A percentile compares a stretch with the other conserved stretches of the same genome.
Conservation (phyloP, 2,329 filamentous ascomycete species). For the Penicillium sp. region DNA sequence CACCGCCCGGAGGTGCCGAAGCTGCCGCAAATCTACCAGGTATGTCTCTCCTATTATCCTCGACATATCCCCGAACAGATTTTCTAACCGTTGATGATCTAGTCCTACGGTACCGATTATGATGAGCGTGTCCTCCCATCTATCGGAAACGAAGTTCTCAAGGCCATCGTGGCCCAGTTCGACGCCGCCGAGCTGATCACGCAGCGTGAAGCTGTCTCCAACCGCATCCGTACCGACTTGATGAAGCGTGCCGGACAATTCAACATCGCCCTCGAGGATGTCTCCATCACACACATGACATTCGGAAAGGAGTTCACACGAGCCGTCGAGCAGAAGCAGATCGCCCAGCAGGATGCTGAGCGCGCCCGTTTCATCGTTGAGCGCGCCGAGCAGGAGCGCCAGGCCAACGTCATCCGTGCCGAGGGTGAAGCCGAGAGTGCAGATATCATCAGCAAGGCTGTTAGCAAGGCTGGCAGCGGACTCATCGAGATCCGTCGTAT, state of each 20-base stretch:
- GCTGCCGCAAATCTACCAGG: slow-evolving; percentile 97
- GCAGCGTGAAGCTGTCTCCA: slow-evolving; percentile 92
- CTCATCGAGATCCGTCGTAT: slow-evolving; percentile 95
- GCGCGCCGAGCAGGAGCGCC: slow-evolving; percentile 96
- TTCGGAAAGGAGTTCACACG: slow-evolving; percentile 99
- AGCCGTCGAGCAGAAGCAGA: slow-evolving; percentile 99
- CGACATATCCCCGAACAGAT: background rate
- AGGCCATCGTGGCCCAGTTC: slow-evolving; percentile 97
- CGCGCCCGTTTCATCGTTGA: slow-evolving; percentile 97
- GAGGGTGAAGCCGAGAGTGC: slow-evolving; percentile 97
- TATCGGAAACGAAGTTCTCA: slow-evolving; percentile 99
- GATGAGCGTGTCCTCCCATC: slow-evolving; percentile 97
- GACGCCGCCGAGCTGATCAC: slow-evolving; percentile 98
- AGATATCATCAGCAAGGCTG: slow-evolving; percentile 90
- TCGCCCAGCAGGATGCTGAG: slow-evolving; percentile 98
- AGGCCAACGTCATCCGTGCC: slow-evolving; percentile 96
- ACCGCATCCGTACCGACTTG: slow-evolving; percentile 89
- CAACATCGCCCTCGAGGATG: slow-evolving; percentile 98
- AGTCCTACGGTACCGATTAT: slow-evolving; percentile 98
- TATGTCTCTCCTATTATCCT: slow-evolving; percentile 38
- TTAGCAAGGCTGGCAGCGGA: slow-evolving; percentile 89
- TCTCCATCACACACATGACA: slow-evolving; percentile 99
- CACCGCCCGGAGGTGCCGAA: slow-evolving; percentile 91
- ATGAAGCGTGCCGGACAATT: slow-evolving; percentile 92
- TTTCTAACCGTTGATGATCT: slow-evolving; percentile 11